These are phyloP conservation scores for Paspalum notatum DNA, from an alignment of 176 grass and related monocot species.

Conservation along the genomic window DNA sequence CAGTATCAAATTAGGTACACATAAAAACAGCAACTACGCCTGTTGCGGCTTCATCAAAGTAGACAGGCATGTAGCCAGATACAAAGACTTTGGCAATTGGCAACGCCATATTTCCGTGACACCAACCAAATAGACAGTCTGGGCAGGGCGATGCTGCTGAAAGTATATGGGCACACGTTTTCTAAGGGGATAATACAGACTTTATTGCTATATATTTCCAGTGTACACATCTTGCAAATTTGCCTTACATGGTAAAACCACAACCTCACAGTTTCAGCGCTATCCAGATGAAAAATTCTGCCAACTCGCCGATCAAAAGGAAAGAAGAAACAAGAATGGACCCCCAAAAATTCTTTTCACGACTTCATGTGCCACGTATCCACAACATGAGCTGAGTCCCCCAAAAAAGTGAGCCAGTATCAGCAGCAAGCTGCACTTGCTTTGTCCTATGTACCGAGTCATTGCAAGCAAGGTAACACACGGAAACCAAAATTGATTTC, in stretches of 20 bases:
- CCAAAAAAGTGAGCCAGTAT: constrained; percentile 1
- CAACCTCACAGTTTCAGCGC: constrained; percentile 13
- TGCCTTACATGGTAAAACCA: constrained; percentile 30
- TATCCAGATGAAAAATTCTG: constrained; percentile 3
- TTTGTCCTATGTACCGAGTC: constrained; percentile 44
- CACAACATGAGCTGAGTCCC: neutral
- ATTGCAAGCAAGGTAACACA: neutral
- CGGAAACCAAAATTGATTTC: neutral
- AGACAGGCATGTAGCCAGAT: neutral
- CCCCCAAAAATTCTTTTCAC: constrained; percentile 35
- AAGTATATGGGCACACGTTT: neutral
- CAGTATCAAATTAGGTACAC: neutral
- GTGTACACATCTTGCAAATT: constrained; percentile 40
- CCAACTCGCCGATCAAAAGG: neutral
- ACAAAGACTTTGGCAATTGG: neutral
- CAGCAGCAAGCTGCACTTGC: neutral
- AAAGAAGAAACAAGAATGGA: constrained; percentile 8
- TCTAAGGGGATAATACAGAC: neutral
- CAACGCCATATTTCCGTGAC: neutral
- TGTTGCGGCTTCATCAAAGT: neutral
- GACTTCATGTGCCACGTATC: constrained; percentile 15
- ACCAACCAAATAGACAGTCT: no score
- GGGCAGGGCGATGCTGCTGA: neutral
- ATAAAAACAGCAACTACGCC: neutral
- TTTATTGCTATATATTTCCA: constrained; percentile 51